A percentile compares a stretch with the other conserved stretches of the same genome.
phyloP scores from a whole-genome alignment of 257 asterid species.

The Solanum infundibuliforme region DNA sequence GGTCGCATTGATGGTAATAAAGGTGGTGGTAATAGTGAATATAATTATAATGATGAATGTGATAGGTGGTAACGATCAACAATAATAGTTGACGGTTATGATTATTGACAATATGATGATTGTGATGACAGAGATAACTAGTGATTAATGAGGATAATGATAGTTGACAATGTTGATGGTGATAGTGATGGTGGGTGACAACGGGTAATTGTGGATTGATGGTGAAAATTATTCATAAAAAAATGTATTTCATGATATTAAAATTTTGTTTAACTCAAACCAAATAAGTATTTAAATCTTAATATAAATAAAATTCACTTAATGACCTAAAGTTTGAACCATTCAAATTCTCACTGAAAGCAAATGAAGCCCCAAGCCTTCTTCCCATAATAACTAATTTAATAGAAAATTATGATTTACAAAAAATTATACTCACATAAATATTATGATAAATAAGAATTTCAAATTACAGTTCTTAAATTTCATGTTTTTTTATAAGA shows the following conservation, averaged over 20 bases:
- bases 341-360: not conserved
- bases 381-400: not conserved
- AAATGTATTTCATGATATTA: not conserved
- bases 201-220: not conserved
- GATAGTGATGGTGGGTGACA: accelerated
- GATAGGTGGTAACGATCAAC: not conserved
- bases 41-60: not conserved
- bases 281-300: not conserved
- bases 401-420: not conserved
- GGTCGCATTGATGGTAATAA: not conserved
- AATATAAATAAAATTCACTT: not conserved
- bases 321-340: not conserved
- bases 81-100: not conserved
- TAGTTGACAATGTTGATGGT: no score
- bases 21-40: not conserved
- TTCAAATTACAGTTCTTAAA: not conserved
- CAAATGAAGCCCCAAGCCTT: not conserved
- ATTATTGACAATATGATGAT: not conserved
- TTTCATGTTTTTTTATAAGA: not conserved
- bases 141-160: no score
- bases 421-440: not conserved
- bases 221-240: not conserved
- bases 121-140: not conserved
- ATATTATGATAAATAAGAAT: not conserved
- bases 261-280: not conserved